Percentiles rank a stretch among this genome's conserved stretches.
Evolutionary conservation across 1,284 basidiomycete genomes (phyloP).

Genomic region (Kalmanozyma brasiliensis): DNA sequence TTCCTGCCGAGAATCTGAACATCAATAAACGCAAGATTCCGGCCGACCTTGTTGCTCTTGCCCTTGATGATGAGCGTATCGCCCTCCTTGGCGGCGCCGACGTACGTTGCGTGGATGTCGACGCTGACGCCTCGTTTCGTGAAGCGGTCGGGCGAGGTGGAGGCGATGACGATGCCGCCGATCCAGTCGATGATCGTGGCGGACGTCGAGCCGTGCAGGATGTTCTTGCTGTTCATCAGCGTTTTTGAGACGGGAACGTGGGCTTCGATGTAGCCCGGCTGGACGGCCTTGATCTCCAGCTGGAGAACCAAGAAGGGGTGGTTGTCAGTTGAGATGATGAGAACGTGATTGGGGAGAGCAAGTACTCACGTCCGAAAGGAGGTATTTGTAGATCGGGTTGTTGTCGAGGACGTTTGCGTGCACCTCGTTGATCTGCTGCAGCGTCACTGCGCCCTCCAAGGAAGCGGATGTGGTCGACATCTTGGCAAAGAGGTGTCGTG

Average conservation of each 20-base stretch:
- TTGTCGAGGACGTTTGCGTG: slow-evolving; percentile 42
- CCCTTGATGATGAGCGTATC: slow-evolving; percentile 49
- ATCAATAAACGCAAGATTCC: slow-evolving; percentile 51
- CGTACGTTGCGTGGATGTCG: slow-evolving; percentile 53
- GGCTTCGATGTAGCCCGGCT: slow-evolving; percentile 37
- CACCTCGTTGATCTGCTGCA: slow-evolving; percentile 46
- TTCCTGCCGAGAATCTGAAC: slow-evolving; percentile 43
- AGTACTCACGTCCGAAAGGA: slow-evolving; percentile 41
- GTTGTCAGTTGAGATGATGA: neutral
- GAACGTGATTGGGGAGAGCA: neutral
- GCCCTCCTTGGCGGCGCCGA: slow-evolving; percentile 45
- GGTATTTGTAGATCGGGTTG: slow-evolving; percentile 53
- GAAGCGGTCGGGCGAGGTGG: slow-evolving; percentile 33
- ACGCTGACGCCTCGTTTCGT: slow-evolving; percentile 47
- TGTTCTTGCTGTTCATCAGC: slow-evolving; percentile 50
- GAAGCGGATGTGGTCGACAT: slow-evolving; percentile 12
- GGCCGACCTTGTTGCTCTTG: slow-evolving; percentile 44
- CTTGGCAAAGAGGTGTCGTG: neutral
- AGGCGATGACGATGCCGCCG: slow-evolving; percentile 52
- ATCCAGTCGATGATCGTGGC: slow-evolving; percentile 58
- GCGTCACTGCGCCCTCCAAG: slow-evolving; percentile 20
- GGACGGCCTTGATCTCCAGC: slow-evolving; percentile 35
- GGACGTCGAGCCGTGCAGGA: slow-evolving; percentile 53
- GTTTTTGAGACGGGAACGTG: slow-evolving; percentile 36
- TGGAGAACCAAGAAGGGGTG: neutral